Percentiles rank a stretch among this genome's conserved stretches.
Conservation (phyloP, 345 rosid genomes). For the Eucalyptus curtisii region DNA sequence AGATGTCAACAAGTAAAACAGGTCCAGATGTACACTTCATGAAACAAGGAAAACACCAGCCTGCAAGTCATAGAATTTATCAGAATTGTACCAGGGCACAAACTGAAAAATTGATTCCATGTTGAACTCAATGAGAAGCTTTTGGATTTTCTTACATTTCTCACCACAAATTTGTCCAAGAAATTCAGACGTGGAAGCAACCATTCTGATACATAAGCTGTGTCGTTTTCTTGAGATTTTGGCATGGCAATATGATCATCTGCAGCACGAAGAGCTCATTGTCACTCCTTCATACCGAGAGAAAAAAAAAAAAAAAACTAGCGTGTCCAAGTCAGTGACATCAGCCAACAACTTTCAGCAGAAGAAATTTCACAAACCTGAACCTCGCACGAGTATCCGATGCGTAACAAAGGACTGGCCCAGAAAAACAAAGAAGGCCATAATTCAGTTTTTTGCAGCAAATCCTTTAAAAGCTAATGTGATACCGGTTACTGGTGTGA, state of each 20-base stretch:
- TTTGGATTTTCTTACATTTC: constrained; percentile 26
- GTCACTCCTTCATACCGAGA: not conserved
- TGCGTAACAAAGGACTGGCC: constrained; percentile 74
- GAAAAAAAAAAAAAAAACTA: not conserved
- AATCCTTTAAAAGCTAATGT: not conserved
- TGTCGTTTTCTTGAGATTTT: not conserved
- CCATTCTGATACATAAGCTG: constrained; percentile 41
- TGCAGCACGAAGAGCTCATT: constrained; percentile 8
- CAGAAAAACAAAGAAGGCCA: not conserved
- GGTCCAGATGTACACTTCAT: not conserved
- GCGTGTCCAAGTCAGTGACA: not conserved
- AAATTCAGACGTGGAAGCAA: constrained; percentile 34
- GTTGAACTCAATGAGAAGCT: not conserved
- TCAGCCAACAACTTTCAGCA: not conserved
- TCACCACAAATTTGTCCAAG: constrained; percentile 38
- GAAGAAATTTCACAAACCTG: constrained; percentile 17
- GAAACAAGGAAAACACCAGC: constrained; percentile 2
- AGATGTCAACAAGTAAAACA: not conserved
- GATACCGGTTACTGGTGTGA: not conserved
- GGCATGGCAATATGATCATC: constrained; percentile 5
- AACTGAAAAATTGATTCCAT: not conserved
- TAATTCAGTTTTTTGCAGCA: not conserved
- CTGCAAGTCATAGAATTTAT: not conserved
- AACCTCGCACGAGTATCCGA: constrained; percentile 26
- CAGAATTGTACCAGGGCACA: not conserved